phyloP scores from a whole-genome alignment of 192 early-diverging fungal genomes.

The Coemansia javaensis region DNA sequence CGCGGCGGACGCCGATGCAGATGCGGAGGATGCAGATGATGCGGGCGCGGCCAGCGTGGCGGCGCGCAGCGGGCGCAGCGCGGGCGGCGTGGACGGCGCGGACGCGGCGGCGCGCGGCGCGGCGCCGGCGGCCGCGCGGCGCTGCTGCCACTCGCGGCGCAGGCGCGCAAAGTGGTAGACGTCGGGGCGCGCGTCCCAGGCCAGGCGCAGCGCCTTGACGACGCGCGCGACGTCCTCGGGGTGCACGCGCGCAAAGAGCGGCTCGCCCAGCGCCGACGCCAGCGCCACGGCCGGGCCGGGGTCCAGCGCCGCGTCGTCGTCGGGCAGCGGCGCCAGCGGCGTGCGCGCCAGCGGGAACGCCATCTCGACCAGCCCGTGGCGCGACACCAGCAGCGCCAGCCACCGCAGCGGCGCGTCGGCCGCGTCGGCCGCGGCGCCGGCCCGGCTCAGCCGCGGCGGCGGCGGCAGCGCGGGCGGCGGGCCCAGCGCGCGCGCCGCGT shows the following conservation, averaged over 20 bases:
- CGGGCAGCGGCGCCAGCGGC: constrained; percentile 9
- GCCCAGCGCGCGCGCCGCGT: constrained; percentile 15
- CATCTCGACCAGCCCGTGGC: constrained; percentile 51
- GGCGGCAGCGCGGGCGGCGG: constrained; percentile 33
- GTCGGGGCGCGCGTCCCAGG: constrained; percentile 47
- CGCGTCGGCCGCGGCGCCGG: neutral
- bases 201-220: constrained; percentile 43
- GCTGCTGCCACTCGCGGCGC: constrained; percentile 50
- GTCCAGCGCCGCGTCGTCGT: constrained; percentile 19
- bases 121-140: constrained; percentile 12
- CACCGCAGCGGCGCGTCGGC: constrained; percentile 18
- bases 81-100: constrained; percentile 31
- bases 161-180: constrained; percentile 45
- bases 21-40: neutral
- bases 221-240: constrained; percentile 44
- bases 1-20: neutral
- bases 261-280: constrained; percentile 40
- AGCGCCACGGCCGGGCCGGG: constrained; percentile 23
- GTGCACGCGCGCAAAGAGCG: constrained; percentile 45
- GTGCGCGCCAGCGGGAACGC: constrained; percentile 38
- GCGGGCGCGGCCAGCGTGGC: constrained; percentile 8
- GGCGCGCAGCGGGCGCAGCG: constrained; percentile 21
- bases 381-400: constrained; percentile 48
- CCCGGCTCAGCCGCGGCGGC: constrained; percentile 6
- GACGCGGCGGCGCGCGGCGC: constrained; percentile 16